Evolutionary conservation across 2,329 filamentous ascomycete genomes (phyloP).

Genomic region (Alternaria incomplexa): DNA sequence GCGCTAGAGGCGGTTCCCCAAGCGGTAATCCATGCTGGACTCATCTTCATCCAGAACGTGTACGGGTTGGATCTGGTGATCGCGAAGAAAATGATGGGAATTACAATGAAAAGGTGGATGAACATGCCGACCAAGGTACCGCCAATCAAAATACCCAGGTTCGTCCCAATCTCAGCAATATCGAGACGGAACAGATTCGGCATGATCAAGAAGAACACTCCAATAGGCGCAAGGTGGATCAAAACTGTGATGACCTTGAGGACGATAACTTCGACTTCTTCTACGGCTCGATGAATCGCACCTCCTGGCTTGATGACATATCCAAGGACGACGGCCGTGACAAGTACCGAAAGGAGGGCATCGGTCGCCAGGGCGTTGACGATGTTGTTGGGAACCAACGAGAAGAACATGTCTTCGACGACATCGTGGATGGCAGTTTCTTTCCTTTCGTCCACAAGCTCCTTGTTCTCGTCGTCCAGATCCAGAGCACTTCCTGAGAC

Average conservation of each 20-base stretch:
- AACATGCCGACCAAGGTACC: conserved; percentile 55
- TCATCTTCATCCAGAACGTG: conserved; percentile 55
- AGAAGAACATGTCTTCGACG: conserved; percentile 58
- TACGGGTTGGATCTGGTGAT: conserved; percentile 56
- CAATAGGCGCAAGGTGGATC: conserved; percentile 58
- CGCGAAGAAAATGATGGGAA: conserved; percentile 47
- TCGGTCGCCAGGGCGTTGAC: conserved; percentile 56
- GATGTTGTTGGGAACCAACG: conserved; percentile 59
- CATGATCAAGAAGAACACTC: conserved; percentile 62
- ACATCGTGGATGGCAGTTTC: conserved; percentile 50
- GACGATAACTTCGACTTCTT: conserved; percentile 58
- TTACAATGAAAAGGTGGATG: conserved; percentile 55
- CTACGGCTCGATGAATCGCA: conserved; percentile 52
- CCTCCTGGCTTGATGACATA: conserved; percentile 53
- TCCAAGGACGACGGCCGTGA: conserved; percentile 56
- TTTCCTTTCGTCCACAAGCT: conserved; percentile 45
- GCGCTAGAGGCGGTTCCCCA: conserved; percentile 63
- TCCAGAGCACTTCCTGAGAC: conserved; percentile 45
- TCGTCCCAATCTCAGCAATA: conserved; percentile 56
- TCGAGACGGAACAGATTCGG: conserved; percentile 59
- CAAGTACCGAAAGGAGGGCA: conserved; percentile 56
- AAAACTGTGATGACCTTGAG: conserved; percentile 56
- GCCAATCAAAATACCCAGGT: conserved; percentile 59
- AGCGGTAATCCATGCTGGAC: conserved; percentile 61
- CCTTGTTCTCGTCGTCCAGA: conserved; percentile 40